These are phyloP conservation scores for Aphanomyces astaci DNA, from an alignment of 352 stramenopile species.

Conservation along the genomic window DNA sequence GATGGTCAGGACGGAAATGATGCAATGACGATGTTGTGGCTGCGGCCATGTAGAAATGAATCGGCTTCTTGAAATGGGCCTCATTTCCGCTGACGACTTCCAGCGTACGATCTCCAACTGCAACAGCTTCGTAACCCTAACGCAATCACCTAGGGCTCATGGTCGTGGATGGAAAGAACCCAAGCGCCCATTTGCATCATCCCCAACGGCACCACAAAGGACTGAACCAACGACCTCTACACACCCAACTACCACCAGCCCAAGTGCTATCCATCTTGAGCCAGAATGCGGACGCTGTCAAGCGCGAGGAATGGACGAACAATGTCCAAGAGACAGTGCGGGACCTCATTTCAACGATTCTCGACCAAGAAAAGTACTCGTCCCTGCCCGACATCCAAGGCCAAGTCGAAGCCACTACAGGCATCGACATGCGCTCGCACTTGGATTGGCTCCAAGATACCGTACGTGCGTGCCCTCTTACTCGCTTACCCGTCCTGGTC, in stretches of 20 bases:
- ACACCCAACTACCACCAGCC: not conserved
- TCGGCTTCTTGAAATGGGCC: not conserved
- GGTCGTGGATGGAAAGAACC: not conserved
- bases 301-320: not conserved
- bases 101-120: not conserved
- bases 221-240: not conserved
- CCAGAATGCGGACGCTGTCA: not conserved
- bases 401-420: not conserved
- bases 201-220: no score
- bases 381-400: not conserved
- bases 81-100: not conserved
- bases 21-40: not conserved
- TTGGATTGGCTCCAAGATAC: constrained; percentile 9
- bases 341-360: not conserved
- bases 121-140: no score
- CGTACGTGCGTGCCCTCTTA: not conserved
- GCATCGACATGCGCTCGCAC: not conserved
- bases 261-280: not conserved
- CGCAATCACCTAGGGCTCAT: no score
- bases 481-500: not conserved
- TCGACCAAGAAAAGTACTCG: constrained; percentile 9
- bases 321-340: not conserved
- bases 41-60: not conserved
- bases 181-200: no score
- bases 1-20: no score